These are phyloP conservation scores for Pleurotus djamor DNA, from an alignment of 768 basidiomycete genomes.

Conservation along the genomic window DNA sequence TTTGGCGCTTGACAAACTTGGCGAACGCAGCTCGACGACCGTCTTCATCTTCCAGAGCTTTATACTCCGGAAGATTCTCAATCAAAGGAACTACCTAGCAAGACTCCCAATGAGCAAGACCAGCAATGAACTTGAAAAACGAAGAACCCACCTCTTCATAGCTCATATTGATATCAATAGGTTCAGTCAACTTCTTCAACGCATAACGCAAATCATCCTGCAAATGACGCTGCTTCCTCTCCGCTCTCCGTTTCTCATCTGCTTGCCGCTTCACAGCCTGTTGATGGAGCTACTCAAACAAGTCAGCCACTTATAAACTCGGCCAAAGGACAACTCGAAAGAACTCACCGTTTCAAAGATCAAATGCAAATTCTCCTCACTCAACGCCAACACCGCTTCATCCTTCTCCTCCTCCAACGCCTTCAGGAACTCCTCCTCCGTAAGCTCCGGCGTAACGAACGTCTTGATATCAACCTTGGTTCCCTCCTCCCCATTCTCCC, in stretches of 20 bases:
- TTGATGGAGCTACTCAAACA: conserved; percentile 58
- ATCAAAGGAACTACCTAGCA: conserved; percentile 78
- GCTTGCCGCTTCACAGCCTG: conserved; percentile 72
- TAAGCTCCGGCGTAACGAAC: conserved; percentile 51
- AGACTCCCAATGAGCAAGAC: conserved; percentile 2
- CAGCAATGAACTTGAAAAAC: neutral
- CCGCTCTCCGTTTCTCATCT: conserved; percentile 84
- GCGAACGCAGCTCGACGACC: conserved; percentile 75
- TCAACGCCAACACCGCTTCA: conserved; percentile 44
- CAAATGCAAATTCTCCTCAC: conserved; percentile 47
- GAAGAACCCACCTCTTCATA: conserved; percentile 75
- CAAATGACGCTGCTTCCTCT: conserved; percentile 80
- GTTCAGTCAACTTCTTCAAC: conserved; percentile 82
- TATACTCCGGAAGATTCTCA: conserved; percentile 81
- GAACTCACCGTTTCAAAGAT: conserved; percentile 63
- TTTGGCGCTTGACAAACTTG: conserved; percentile 90
- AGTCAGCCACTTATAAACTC: conserved; percentile 3
- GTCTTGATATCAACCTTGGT: conserved; percentile 28
- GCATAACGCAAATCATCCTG: conserved; percentile 98
- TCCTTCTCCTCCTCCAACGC: conserved; percentile 58
- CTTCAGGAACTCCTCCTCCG: conserved; percentile 59
- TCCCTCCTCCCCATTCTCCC: conserved; percentile 20
- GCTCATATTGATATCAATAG: conserved; percentile 68
- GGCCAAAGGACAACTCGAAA: neutral
- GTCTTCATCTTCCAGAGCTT: conserved; percentile 88